Evolutionary conservation across 345 rosid genomes (phyloP).

Genomic region (Isatis tinctoria): DNA sequence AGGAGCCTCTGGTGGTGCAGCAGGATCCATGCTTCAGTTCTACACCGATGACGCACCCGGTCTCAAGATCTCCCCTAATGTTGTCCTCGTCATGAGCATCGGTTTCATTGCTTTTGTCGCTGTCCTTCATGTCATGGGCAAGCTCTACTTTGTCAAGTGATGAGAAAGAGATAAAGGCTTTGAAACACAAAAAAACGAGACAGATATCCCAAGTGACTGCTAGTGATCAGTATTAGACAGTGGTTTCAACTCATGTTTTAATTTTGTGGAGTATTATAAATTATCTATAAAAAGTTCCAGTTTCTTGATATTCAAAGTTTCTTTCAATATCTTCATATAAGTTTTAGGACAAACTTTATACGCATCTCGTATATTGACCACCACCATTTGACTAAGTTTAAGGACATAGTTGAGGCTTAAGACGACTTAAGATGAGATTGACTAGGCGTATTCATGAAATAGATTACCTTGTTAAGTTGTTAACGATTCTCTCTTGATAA

Average conservation of each 20-base stretch:
- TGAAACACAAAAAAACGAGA: neutral
- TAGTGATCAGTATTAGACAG: slow-evolving; percentile 24
- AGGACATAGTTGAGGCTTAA: too few relatives aligned
- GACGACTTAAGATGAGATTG: too few relatives aligned
- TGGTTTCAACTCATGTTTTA: slow-evolving; percentile 3
- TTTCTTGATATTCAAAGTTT: neutral
- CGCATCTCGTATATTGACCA: neutral
- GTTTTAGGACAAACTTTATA: neutral
- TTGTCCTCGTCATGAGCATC: slow-evolving; percentile 87
- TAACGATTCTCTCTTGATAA: too few relatives aligned
- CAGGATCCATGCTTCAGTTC: slow-evolving; percentile 93
- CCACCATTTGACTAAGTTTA: too few relatives aligned
- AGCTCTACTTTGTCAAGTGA: slow-evolving; percentile 69
- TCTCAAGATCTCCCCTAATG: slow-evolving; percentile 88
- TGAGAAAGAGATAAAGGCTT: neutral
- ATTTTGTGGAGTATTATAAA: slow-evolving; percentile 10
- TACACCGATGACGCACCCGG: slow-evolving; percentile 94
- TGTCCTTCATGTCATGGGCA: slow-evolving; percentile 88
- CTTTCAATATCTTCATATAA: neutral
- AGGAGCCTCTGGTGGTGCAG: slow-evolving; percentile 69
- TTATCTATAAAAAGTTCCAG: neutral
- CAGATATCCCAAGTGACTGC: neutral
- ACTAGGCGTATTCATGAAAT: too few relatives aligned
- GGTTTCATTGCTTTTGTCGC: slow-evolving; percentile 97
- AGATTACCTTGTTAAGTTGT: too few relatives aligned